These are phyloP conservation scores for Mortierella sp. DNA, from an alignment of 371 early-diverging fungal species.

Conservation along the genomic window DNA sequence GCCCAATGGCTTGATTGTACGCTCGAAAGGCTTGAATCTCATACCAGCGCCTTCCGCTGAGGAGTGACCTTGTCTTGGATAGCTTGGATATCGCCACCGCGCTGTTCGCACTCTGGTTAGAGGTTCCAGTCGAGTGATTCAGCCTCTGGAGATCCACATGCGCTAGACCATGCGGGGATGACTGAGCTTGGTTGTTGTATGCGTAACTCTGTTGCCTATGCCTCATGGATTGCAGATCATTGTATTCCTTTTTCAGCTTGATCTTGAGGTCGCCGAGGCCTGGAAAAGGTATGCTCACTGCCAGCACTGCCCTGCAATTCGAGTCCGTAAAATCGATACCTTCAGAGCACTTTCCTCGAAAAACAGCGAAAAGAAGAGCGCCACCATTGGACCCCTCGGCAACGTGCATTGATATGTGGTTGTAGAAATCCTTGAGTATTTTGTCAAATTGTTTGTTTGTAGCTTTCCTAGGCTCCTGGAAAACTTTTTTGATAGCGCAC, in stretches of 20 bases:
- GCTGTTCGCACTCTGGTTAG: not conserved
- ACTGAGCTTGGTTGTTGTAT: not conserved
- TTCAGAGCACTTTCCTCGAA: conserved; percentile 94
- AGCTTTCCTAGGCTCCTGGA: conserved; percentile 63
- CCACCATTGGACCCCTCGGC: conserved; percentile 59
- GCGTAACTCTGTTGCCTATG: conserved; percentile 6
- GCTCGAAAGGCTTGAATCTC: conserved; percentile 90
- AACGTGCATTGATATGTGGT: conserved; percentile 20
- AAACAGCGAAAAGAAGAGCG: conserved; percentile 72
- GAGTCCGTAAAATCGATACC: conserved; percentile 96
- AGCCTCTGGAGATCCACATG: conserved; percentile 7
- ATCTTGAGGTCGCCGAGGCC: conserved; percentile 73
- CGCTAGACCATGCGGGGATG: not conserved
- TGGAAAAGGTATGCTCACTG: conserved; percentile 95
- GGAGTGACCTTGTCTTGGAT: conserved; percentile 7
- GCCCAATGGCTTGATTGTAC: conserved; percentile 95
- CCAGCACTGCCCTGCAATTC: conserved; percentile 89
- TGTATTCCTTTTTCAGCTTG: conserved; percentile 74
- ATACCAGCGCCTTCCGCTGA: conserved; percentile 85
- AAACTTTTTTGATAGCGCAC: conserved; percentile 44
- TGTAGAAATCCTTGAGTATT: conserved; percentile 62
- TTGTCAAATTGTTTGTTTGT: conserved; percentile 68
- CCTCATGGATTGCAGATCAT: conserved; percentile 33
- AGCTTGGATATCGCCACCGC: not conserved
- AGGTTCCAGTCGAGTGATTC: conserved; percentile 21